Evolutionary conservation across 192 early-diverging fungal species (phyloP).

Genomic region (Coemansia javaensis): DNA sequence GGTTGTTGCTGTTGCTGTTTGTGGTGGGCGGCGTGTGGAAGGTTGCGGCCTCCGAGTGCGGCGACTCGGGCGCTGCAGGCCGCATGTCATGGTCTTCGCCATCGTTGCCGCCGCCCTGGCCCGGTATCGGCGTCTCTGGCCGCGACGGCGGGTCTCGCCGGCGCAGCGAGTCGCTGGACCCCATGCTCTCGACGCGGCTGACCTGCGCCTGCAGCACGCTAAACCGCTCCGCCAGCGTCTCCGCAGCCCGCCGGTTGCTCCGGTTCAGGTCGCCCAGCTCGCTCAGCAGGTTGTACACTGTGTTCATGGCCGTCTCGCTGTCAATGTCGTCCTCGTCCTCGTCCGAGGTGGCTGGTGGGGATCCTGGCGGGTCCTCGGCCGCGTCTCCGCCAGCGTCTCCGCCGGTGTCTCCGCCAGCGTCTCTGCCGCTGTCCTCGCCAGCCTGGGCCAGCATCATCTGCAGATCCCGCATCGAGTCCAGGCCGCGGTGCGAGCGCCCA

Average conservation of each 20-base stretch:
- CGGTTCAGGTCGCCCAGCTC: slow-evolving; percentile 46
- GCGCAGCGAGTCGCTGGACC: background rate
- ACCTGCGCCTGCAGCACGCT: slow-evolving; percentile 31
- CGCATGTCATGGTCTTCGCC: too few species aligned
- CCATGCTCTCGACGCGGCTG: slow-evolving; percentile 9
- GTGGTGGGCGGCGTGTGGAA: slow-evolving; percentile 31
- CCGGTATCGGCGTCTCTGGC: background rate
- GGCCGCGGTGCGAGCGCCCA: slow-evolving; percentile 37
- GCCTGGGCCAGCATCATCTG: slow-evolving; percentile 19
- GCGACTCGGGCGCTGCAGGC: background rate
- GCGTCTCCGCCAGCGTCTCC: background rate
- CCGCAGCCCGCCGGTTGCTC: slow-evolving; percentile 36
- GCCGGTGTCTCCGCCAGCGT: too few species aligned
- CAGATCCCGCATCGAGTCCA: slow-evolving; percentile 27
- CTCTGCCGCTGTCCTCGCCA: background rate
- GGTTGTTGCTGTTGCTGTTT: too few species aligned
- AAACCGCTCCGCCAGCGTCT: slow-evolving; percentile 33
- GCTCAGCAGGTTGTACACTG: slow-evolving; percentile 41
- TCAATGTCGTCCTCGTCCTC: slow-evolving; percentile 34
- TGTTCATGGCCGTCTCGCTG: slow-evolving; percentile 41
- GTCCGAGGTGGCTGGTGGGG: background rate
- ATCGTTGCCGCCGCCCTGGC: background rate
- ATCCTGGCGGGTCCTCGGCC: background rate
- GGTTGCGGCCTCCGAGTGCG: slow-evolving; percentile 4
- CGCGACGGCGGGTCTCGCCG: background rate